Base-by-base conservation (phyloP, 345 rosid species). In the Clausena lansium region DNA sequence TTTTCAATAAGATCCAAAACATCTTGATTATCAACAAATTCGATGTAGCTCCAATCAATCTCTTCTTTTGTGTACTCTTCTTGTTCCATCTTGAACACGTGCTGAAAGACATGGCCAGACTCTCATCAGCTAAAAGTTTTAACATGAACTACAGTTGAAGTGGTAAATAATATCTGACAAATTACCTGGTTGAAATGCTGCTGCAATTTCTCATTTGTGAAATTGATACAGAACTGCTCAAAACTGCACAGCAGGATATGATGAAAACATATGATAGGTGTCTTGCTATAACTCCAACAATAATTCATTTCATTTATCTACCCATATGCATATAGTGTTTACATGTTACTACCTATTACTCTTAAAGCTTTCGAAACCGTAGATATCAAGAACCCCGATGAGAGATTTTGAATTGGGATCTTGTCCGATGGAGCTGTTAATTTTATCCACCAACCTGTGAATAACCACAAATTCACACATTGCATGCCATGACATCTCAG, bases 51-150 rank as follows among this genome's bases (percentile, higher is more conserved):
- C 98, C 98, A 95, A 79, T 93, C 81, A 30, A 95, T 95, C 85
- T 89, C 85, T 85, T 95, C 98, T 80, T 95, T 95, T 32, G 98
- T 93, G 83, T 95, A 95, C 83, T 95, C 98, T 85, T 95, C 98
- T 82, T 95, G 98, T 81, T 95, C 98, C 98, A 93, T 95, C 90
- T 95, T 95, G 86, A 95, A 95, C 77, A 95, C 98, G 20, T 95
- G 98, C 98, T 95, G 97, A 76, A 88, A 75, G 58, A 73, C 75
- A 75, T 55, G 17, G 62, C 55, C 70, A 61, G 13, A 80, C 76
- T 45, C 66, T 78, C 63, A 71, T 81, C 17, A 75, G 70, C 68
- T 64, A 68, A 41, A 35, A 39, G 63, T 36, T 22, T 55, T 58
- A 19, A 45, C 45, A 60, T 60, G 39, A 63, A 83, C 36, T 55